A percentile compares a stretch with the other conserved stretches of the same genome.
Conservation (phyloP, 176 grass and related monocot species). For the maize (Zea mays) region DNA sequence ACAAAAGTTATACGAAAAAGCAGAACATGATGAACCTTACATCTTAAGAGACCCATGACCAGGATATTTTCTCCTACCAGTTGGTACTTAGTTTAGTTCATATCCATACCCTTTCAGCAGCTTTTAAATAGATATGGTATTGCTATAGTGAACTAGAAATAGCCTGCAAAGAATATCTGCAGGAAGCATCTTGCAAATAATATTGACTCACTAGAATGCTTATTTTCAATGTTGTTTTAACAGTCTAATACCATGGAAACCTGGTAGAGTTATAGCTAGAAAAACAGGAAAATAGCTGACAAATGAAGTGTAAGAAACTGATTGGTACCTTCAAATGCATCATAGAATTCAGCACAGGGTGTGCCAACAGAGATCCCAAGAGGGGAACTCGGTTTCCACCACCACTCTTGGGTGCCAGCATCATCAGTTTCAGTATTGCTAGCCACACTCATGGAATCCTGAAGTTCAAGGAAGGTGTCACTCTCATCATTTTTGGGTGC, state of each 20-base stretch:
- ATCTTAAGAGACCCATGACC: background rate
- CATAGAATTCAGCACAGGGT: constrained; percentile 70
- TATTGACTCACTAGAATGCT: background rate
- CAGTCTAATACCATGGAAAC: constrained; percentile 8
- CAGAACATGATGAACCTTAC: background rate
- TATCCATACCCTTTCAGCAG: background rate
- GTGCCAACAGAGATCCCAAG: constrained; percentile 40
- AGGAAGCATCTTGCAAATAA: background rate
- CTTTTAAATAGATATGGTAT: constrained; percentile 4
- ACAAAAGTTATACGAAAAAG: background rate
- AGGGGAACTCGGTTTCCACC: constrained; percentile 53
- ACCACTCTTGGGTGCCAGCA: constrained; percentile 40
- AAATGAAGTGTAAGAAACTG: background rate
- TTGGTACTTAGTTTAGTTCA: constrained; percentile 5
- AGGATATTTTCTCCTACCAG: background rate
- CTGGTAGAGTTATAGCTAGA: background rate
- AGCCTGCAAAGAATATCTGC: background rate
- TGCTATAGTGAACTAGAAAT: background rate
- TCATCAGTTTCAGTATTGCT: constrained; percentile 67
- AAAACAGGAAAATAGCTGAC: background rate
- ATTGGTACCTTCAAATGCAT: constrained; percentile 84
- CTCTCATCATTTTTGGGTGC: constrained; percentile 38
- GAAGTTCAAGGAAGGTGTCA: constrained; percentile 69
- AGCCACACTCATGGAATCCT: constrained; percentile 55
- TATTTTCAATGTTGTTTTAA: background rate